Evolutionary conservation across 75 land plant species (phyloP), one percentile per base, ranked within the genome.

Genomic region (Pinus taeda): DNA sequence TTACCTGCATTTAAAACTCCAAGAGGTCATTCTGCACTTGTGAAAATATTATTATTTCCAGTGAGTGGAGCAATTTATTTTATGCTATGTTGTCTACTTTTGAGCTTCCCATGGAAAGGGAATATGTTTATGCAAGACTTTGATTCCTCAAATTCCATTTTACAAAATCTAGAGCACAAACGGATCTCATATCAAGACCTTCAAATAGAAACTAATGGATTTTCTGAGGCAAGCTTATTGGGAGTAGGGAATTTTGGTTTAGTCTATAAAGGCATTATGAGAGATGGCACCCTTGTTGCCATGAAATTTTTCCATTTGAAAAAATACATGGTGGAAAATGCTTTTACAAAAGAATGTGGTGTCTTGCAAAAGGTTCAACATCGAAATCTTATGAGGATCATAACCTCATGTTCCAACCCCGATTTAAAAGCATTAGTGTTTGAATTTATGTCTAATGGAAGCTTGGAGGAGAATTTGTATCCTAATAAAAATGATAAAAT

Each of bases 381-480:
- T n/a, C 74, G 74, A 21, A 73, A 73, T 26, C 74, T 73, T 15
- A 14, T 36, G 9, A 73, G 9, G 18, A 24, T 73, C 6, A 33
- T 73, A 11, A 45, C 57, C 6, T n/a, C 74, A 45, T 73, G 74
- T 15, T 45, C 74, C 14, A n/a, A 33, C 18, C 29, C 14, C 12
- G 4, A 45, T 1, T 73, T 73, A 57, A 73, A 9, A 73, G 74
- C 22, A 37, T 73, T 73, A 55, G 24, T 73, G 37, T 24, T 73
- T 8, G 17, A 73, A 53, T 73, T 45, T 55, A 21, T 45, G 57
- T 15, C 74, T n/a, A 42, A 55, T 45, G 74, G 74, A 26, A 73
- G 74, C 33, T 73, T 73, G 15, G 57, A 73, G 17, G n/a, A 49
- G 24, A 30, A 26, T 26, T 73, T 73, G 30, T 73, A 73, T 49